Percentiles rank a stretch among this genome's conserved stretches.
These are phyloP conservation scores for Poa annua DNA, from an alignment of 176 grass and related monocot species.

Conservation along the genomic window DNA sequence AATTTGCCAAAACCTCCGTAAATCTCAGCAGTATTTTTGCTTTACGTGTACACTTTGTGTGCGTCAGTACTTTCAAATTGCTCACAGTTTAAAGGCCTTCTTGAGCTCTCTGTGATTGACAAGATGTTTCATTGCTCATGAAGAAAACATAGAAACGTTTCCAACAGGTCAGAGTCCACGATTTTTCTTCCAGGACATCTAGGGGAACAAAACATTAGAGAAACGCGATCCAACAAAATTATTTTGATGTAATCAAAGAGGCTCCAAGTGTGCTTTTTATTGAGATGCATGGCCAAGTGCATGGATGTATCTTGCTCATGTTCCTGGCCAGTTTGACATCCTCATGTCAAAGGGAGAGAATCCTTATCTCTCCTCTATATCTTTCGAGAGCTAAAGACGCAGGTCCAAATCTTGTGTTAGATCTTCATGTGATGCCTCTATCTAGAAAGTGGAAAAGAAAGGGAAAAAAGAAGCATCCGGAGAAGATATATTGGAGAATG, in stretches of 20 bases:
- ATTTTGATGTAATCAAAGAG: neutral
- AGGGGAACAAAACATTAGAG: neutral
- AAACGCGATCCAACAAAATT: neutral
- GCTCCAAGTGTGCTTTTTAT: neutral
- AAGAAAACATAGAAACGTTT: neutral
- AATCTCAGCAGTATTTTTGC: constrained; percentile 9
- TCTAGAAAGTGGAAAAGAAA: constrained; percentile 43
- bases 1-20: neutral
- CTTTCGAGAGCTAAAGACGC: constrained; percentile 32
- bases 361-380: constrained; percentile 23
- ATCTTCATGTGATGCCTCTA: constrained; percentile 45
- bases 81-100: constrained; percentile 4
- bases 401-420: constrained; percentile 38
- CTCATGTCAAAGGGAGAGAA: constrained; percentile 26
- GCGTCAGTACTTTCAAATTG: neutral
- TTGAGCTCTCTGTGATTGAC: neutral
- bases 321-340: constrained; percentile 35
- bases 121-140: neutral
- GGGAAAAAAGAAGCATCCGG: constrained; percentile 13
- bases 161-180: neutral
- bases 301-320: constrained; percentile 43
- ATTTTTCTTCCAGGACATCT: neutral
- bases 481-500: constrained; percentile 34
- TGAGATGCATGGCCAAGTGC: constrained; percentile 35
- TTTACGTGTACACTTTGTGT: neutral